Evolutionary conservation across 805 yeast genomes (phyloP).

Genomic region (Ogataea neopini): DNA sequence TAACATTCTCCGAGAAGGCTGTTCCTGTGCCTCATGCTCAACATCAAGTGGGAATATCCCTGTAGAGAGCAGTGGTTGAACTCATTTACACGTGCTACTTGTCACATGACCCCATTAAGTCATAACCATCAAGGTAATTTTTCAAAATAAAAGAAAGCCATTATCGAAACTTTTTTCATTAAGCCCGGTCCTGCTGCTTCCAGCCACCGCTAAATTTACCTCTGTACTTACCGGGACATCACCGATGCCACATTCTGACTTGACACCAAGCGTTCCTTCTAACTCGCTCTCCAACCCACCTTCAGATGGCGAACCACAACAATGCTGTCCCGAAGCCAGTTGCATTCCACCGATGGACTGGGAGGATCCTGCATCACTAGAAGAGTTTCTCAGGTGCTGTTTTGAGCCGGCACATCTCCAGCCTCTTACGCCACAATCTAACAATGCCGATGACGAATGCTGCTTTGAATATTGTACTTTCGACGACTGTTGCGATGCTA

Average conservation of each 20-base stretch:
- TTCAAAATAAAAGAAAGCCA: neutral
- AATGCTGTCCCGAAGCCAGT: slow-evolving; percentile 11
- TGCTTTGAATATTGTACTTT: slow-evolving; percentile 31
- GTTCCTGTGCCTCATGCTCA: too few relatives aligned
- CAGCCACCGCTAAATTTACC: too few relatives aligned
- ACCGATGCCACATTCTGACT: too few relatives aligned
- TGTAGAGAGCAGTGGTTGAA: too few relatives aligned
- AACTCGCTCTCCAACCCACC: neutral
- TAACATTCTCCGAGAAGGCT: too few relatives aligned
- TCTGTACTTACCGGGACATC: too few relatives aligned
- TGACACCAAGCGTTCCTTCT: too few relatives aligned
- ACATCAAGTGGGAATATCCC: too few relatives aligned
- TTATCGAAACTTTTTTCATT: neutral
- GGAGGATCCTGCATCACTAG: slow-evolving; percentile 16
- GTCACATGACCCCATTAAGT: too few relatives aligned
- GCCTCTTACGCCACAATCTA: slow-evolving; percentile 1
- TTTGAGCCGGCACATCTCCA: slow-evolving; percentile 27
- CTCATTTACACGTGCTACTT: too few relatives aligned
- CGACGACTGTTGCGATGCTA: slow-evolving; percentile 18
- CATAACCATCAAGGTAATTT: slow-evolving; percentile 8
- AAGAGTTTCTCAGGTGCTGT: slow-evolving; percentile 26
- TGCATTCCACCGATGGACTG: slow-evolving; percentile 6
- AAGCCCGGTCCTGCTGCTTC: neutral
- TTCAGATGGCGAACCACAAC: slow-evolving; percentile 3
- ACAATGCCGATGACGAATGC: slow-evolving; percentile 19